Base-by-base conservation (phyloP, 2,329 filamentous ascomycete species). In the Aspergillus tanneri region DNA sequence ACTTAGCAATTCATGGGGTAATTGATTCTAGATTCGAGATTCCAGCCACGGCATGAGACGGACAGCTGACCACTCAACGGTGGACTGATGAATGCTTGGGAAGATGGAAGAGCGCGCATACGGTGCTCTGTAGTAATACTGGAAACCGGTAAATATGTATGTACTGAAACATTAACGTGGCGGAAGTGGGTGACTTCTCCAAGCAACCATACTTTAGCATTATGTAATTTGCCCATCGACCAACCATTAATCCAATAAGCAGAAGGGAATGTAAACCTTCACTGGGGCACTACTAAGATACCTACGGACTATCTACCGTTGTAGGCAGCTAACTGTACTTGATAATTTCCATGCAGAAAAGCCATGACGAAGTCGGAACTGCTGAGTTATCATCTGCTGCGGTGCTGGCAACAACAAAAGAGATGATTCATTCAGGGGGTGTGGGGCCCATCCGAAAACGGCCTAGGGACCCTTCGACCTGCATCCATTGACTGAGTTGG, bases 381-480 rank as follows among this genome's bases (percentile, higher is more conserved):
- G 21, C 25, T 32, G 18, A 27, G 16, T 18, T 35, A 21, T n/a
- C 27, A 32, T 32, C 19, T 32, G 40, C 27, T 24, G 40, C 12
- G 25, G 19, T 24, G 24, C 42, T 43, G 28, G 36, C 19, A 28
- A 41, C 35, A 23, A 39, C 24, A 16, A 40, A 19, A 32, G 41
- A 38, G 40, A 47, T 52, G 45, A 49, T 32, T 54, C 51, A 54
- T 52, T 56, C 51, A 56, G 55, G 55, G 48, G 50, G 50, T 46
- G 55, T 48, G 43, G 49, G 41, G 49, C 10, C 14, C 24, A 38
- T 8, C 53, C 55, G 53, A 46, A 57, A 52, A 43, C 53, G 52
- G 50, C 44, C 42, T 47, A 45, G 42, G 42, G 28, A 30, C 41
- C 46, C 39, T 41, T 51, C 41, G 41, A 53, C 51, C 52, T 48